Base-by-base conservation (phyloP, 1,139 yeast genomes). In the Pneumocystis wakefieldiae region DNA sequence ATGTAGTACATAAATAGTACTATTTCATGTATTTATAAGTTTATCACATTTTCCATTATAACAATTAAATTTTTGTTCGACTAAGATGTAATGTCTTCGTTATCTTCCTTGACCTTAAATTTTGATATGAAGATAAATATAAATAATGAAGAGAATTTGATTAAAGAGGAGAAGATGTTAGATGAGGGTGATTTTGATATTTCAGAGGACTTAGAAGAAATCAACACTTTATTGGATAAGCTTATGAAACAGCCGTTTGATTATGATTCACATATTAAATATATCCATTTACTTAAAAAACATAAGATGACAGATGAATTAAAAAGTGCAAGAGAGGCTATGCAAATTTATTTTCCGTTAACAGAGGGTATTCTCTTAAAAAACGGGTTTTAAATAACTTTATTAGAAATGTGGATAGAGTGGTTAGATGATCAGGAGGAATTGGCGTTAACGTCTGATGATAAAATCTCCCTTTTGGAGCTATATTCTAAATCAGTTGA, bases 401-500 rank as follows among this genome's bases (percentile, higher is more conserved):
- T 28, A 15, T 58, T 24, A 61, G 32, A 17, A 60, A 64, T 58
- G 62, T 62, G 64, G 64, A 38, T 62, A 28, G 64, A 62, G 7
- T 62, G 64, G 64, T 57, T 62, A 1, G 19, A 32, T 35, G 64
- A 62, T 55, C 48, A 57, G 14, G 59, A 37, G 14, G 17, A 17
- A 28, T 15, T 28, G 15, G 3, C 35, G 32, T 15, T 17, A 55
- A 62, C 64, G 14, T 29, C 19, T 5, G 63, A 61, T 19, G 66
- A 63, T 12, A 62, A 59, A 57, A 58, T 59, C 15, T 32, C 59
- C 1, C 38, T 39, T 48, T 5, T 66, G 61, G 67, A 64, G 58
- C 62, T 72, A 68, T 69, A 64, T 62, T 28, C 64, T 57, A 48
- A 68, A 62, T 67, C 72, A 62, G 66, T 69, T 59, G 57, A 65